Evolutionary conservation across 1,139 yeast species (phyloP).

Genomic region (Petasospora rhodanensis): DNA sequence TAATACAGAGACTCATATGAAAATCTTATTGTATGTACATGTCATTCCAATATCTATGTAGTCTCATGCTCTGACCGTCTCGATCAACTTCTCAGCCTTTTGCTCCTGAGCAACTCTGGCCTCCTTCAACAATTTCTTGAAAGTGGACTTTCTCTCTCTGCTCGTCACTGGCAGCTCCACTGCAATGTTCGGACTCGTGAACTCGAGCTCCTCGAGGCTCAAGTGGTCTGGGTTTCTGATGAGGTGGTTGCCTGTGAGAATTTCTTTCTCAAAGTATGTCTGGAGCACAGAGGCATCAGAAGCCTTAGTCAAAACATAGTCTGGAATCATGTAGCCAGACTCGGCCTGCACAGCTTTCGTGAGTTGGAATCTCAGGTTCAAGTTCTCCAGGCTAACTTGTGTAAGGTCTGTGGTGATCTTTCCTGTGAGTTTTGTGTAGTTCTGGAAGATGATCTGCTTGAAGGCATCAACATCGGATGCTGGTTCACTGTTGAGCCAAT

Average conservation of each 20-base stretch:
- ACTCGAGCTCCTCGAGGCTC: constrained; percentile 47
- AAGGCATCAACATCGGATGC: constrained; percentile 21
- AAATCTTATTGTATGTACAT: constrained; percentile 1
- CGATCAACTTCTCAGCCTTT: constrained; percentile 33
- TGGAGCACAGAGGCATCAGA: constrained; percentile 44
- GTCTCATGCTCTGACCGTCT: constrained; percentile 27
- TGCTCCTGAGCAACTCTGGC: constrained; percentile 38
- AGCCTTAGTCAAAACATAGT: constrained; percentile 50
- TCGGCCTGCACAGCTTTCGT: constrained; percentile 52
- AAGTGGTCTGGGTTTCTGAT: constrained; percentile 78
- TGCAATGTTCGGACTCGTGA: constrained; percentile 45
- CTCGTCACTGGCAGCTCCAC: constrained; percentile 39
- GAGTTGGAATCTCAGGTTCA: constrained; percentile 53
- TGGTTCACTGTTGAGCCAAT: constrained; percentile 32
- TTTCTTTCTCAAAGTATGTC: constrained; percentile 37
- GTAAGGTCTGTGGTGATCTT: constrained; percentile 11
- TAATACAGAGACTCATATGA: too few species aligned
- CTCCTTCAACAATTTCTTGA: constrained; percentile 37
- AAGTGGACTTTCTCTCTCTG: constrained; percentile 35
- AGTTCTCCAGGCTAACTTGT: constrained; percentile 36
- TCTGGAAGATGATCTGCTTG: constrained; percentile 25
- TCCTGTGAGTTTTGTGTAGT: constrained; percentile 22
- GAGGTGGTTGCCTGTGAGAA: constrained; percentile 46
- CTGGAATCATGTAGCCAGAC: constrained; percentile 66
- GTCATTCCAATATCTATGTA: not conserved